Conservation (phyloP, 192 early-diverging fungal genomes). For the Obelidium mucronatum region DNA sequence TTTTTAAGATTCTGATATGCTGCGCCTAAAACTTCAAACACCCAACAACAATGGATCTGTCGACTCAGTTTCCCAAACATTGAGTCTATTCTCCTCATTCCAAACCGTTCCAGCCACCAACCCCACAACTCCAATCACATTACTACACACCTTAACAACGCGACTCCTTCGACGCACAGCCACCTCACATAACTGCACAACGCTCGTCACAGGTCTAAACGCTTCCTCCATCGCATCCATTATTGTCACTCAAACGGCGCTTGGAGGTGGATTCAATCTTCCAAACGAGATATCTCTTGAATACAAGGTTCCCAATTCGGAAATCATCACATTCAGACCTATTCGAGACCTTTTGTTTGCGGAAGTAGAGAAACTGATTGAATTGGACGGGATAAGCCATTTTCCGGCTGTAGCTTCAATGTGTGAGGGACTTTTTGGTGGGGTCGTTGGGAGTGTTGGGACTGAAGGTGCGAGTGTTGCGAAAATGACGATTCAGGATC, state of each 20-base stretch:
- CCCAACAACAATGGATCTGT: no score
- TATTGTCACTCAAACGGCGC: constrained; percentile 77
- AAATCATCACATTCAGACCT: constrained; percentile 15
- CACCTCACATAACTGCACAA: constrained; percentile 58
- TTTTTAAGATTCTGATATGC: no score
- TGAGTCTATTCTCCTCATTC: neutral
- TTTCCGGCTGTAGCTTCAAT: constrained; percentile 53
- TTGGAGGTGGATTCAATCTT: constrained; percentile 86
- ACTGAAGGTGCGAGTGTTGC: neutral
- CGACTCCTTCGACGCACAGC: constrained; percentile 64
- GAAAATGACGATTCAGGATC: constrained; percentile 5
- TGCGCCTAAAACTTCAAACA: constrained; percentile 16
- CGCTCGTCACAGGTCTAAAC: constrained; percentile 79
- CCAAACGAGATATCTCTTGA: constrained; percentile 76
- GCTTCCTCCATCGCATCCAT: constrained; percentile 80
- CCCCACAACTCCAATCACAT: constrained; percentile 67
- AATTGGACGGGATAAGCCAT: neutral
- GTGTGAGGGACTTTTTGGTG: constrained; percentile 61
- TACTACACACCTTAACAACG: constrained; percentile 70
- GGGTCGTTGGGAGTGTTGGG: neutral
- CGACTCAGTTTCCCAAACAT: neutral
- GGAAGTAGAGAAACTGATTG: neutral
- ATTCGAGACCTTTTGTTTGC: constrained; percentile 11
- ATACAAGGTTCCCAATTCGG: constrained; percentile 41
- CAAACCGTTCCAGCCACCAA: constrained; percentile 5